A percentile compares a stretch with the other conserved stretches of the same genome.
These are phyloP conservation scores for Gillenia trifoliata DNA, from an alignment of 306 rosid species.

Conservation along the genomic window DNA sequence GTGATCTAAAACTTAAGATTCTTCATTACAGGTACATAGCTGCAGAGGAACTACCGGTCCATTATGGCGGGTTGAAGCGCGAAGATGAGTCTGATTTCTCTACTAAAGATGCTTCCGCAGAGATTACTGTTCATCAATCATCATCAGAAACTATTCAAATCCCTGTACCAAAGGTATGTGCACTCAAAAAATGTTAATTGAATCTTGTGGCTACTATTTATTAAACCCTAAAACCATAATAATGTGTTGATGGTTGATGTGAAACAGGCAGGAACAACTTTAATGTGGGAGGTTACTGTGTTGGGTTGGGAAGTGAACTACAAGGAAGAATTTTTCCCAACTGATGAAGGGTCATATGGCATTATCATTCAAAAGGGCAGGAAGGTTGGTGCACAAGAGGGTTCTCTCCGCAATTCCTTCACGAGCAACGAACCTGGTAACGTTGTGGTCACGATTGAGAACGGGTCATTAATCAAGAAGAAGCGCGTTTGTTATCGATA, in stretches of 20 bases:
- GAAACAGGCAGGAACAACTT: conserved; percentile 30
- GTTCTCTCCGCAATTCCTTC: conserved; percentile 44
- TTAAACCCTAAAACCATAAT: neutral
- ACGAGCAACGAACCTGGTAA: conserved; percentile 59
- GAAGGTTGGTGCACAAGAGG: conserved; percentile 44
- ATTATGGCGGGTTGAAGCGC: conserved; percentile 72
- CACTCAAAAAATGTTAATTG: neutral
- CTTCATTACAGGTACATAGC: conserved; percentile 49
- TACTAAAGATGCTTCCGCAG: conserved; percentile 46
- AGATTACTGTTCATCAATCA: conserved; percentile 51
- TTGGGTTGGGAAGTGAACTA: conserved; percentile 76
- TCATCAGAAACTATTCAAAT: conserved; percentile 47
- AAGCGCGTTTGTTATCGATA: conserved; percentile 72
- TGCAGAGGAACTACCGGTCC: conserved; percentile 61
- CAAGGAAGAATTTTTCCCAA: conserved; percentile 71
- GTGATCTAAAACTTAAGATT: neutral
- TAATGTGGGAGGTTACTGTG: conserved; percentile 65
- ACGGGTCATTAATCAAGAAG: conserved; percentile 56
- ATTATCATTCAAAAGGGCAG: conserved; percentile 62
- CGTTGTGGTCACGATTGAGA: conserved; percentile 58
- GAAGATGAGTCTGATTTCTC: conserved; percentile 62
- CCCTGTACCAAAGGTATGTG: conserved; percentile 56
- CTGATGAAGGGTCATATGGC: conserved; percentile 53
- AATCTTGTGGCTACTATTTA: neutral
- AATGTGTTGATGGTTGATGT: neutral